Percentiles rank a stretch among this genome's conserved stretches.
Evolutionary conservation across 2,329 filamentous ascomycete species (phyloP).

Genomic region (Calonectria pseudoreteaudii): DNA sequence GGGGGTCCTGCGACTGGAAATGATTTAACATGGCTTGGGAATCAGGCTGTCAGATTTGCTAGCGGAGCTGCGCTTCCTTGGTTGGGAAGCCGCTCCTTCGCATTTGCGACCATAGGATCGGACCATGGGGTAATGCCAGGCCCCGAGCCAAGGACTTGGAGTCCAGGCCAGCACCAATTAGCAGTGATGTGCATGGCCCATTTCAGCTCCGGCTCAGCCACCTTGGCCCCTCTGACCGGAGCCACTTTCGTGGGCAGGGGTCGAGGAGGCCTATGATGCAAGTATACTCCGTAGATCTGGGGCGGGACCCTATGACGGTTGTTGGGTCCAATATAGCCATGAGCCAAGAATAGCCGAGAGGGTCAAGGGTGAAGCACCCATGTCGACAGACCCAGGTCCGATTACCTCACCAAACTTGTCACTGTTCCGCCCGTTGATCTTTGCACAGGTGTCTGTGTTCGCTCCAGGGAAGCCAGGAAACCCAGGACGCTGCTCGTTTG

Average conservation of each 20-base stretch:
- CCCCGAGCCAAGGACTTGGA: constrained; percentile 12
- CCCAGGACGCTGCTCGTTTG: neutral
- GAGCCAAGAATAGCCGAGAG: constrained; percentile 23
- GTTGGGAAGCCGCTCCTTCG: constrained; percentile 7
- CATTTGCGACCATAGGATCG: neutral
- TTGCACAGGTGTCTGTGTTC: neutral
- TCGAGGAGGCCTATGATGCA: constrained; percentile 22
- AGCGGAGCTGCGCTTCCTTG: neutral
- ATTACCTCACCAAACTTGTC: constrained; percentile 12
- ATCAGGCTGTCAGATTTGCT: neutral
- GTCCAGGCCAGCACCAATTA: neutral
- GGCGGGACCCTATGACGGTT: constrained; percentile 22
- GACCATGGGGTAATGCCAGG: constrained; percentile 1
- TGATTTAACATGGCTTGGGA: neutral
- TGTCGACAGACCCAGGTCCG: constrained; percentile 4
- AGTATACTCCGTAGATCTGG: constrained; percentile 24
- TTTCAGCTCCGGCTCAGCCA: constrained; percentile 22
- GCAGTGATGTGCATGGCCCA: constrained; percentile 16
- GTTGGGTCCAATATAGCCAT: constrained; percentile 12
- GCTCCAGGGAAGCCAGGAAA: neutral
- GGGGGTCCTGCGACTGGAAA: neutral
- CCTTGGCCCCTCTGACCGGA: constrained; percentile 12
- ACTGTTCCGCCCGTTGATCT: neutral
- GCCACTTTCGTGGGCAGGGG: constrained; percentile 12
- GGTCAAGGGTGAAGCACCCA: constrained; percentile 4